These are phyloP conservation scores for Naegleria lovaniensis DNA, from an alignment of 208 protist species.

Conservation along the genomic window DNA sequence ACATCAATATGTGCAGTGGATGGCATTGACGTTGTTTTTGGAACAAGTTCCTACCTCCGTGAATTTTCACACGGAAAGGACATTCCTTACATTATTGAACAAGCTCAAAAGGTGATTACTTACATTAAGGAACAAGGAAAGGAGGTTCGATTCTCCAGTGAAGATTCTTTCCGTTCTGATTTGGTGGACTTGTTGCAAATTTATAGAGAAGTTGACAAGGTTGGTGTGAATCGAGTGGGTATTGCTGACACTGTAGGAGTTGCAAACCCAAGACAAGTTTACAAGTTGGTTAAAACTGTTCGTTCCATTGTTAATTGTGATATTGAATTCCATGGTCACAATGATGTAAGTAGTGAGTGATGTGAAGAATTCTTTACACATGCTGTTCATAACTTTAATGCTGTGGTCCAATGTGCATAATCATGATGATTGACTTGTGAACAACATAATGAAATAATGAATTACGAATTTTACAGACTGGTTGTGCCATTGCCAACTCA, in stretches of 20 bases:
- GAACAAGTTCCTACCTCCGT: slow-evolving; percentile 30
- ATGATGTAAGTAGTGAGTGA: slow-evolving; percentile 49
- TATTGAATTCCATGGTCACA: slow-evolving; percentile 66
- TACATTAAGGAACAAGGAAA: slow-evolving; percentile 50
- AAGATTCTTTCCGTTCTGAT: slow-evolving; percentile 60
- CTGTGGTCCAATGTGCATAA: no score
- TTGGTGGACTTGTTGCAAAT: slow-evolving; percentile 49
- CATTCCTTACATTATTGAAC: slow-evolving; percentile 44
- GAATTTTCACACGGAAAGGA: slow-evolving; percentile 57
- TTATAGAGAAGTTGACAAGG: slow-evolving; percentile 41
- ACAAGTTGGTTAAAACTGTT: slow-evolving; percentile 41
- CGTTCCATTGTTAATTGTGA: slow-evolving; percentile 36
- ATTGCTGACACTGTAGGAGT: slow-evolving; percentile 62
- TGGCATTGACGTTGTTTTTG: slow-evolving; percentile 15
- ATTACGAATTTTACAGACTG: slow-evolving; percentile 3
- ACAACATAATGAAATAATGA: not conserved
- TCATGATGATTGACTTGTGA: no score
- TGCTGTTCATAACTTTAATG: no score
- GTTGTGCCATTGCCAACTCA: slow-evolving; percentile 55
- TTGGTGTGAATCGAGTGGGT: slow-evolving; percentile 54
- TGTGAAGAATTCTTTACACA: not conserved
- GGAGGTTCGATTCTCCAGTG: slow-evolving; percentile 60
- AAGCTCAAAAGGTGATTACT: slow-evolving; percentile 53
- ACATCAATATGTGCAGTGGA: not conserved
- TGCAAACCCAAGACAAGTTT: slow-evolving; percentile 51